phyloP scores from a whole-genome alignment of 768 basidiomycete genomes.

The Phaeotremella fagi region DNA sequence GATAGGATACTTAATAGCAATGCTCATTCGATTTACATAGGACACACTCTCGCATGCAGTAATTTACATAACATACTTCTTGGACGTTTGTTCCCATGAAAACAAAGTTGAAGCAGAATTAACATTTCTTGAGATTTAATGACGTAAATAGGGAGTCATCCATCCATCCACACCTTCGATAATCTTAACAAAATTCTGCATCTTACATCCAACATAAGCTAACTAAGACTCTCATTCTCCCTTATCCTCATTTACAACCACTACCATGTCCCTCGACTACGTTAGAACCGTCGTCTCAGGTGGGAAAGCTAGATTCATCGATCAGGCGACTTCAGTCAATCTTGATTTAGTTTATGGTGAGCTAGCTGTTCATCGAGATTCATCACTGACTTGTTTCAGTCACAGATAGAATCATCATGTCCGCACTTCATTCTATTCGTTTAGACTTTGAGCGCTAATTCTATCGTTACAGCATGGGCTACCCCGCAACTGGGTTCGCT shows the following conservation, averaged over 20 bases:
- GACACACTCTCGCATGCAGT: no score
- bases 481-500: constrained; percentile 73
- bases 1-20: no score
- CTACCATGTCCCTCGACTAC: constrained; percentile 52
- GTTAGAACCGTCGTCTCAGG: constrained; percentile 75
- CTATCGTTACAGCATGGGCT: constrained; percentile 55
- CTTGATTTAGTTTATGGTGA: constrained; percentile 51
- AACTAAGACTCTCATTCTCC: no score
- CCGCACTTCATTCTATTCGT: constrained; percentile 53
- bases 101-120: no score
- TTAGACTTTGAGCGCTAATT: not conserved
- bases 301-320: constrained; percentile 69
- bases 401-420: constrained; percentile 61
- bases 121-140: no score
- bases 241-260: not conserved
- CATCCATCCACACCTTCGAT: no score
- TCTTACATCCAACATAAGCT: no score
- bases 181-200: no score
- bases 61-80: no score
- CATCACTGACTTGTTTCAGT: constrained; percentile 51
- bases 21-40: no score
- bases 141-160: no score
- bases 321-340: constrained; percentile 63
- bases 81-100: no score
- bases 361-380: constrained; percentile 5